These are phyloP conservation scores for Coemansia sp. DNA, from an alignment of 192 early-diverging fungal genomes.

Conservation along the genomic window DNA sequence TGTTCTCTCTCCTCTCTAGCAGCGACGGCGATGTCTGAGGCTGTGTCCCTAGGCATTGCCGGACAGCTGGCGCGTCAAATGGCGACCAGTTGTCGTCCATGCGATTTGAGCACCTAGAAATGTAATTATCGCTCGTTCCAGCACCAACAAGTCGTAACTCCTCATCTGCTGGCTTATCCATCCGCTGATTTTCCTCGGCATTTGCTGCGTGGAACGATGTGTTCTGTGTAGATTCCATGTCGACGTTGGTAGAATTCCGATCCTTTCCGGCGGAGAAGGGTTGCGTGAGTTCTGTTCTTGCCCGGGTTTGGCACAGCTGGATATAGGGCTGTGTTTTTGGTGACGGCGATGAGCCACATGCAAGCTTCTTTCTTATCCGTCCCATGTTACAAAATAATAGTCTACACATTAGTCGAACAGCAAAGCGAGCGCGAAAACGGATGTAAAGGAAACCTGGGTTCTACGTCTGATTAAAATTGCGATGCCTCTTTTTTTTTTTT, in stretches of 20 bases:
- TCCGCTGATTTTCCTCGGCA: neutral
- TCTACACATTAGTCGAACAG: constrained; percentile 23
- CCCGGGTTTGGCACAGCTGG: neutral
- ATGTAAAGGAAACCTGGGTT: neutral
- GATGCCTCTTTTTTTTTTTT: neutral
- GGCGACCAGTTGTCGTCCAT: constrained; percentile 37
- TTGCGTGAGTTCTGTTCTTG: neutral
- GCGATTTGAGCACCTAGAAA: neutral
- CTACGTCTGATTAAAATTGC: neutral
- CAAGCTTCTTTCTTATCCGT: constrained; percentile 34
- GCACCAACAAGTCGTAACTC: neutral
- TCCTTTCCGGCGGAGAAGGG: neutral
- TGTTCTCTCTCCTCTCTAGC: constrained; percentile 17
- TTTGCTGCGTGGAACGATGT: neutral
- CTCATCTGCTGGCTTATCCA: neutral
- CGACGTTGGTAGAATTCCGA: neutral
- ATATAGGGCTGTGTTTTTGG: constrained; percentile 25
- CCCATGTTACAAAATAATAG: constrained; percentile 36
- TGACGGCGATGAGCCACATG: constrained; percentile 10
- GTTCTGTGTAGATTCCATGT: no score
- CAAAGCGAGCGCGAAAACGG: neutral
- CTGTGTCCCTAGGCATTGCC: constrained; percentile 16
- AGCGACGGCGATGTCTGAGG: constrained; percentile 13
- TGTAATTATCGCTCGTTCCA: neutral
- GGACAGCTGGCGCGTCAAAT: constrained; percentile 22